These are phyloP conservation scores for Candida maesae DNA, from an alignment of 805 yeast species.

Conservation along the genomic window DNA sequence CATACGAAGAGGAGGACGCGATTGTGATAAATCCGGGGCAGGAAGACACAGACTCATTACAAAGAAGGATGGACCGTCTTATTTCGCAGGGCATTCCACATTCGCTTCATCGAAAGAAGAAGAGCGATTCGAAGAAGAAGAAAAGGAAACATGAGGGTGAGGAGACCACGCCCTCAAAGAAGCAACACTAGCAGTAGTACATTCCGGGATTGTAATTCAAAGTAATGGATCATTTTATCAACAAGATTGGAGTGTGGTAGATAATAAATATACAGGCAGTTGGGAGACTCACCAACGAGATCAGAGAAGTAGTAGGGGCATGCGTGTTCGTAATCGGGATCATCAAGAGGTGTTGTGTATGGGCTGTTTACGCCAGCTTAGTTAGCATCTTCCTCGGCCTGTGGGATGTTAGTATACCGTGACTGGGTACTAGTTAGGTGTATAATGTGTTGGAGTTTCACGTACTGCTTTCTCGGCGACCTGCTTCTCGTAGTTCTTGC, in stretches of 20 bases:
- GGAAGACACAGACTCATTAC: conserved; percentile 21
- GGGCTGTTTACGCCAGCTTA: too few relatives aligned
- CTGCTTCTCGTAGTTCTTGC: conserved; percentile 45
- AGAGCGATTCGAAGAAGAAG: conserved; percentile 23
- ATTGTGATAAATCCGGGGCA: conserved; percentile 35
- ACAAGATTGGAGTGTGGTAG: background rate
- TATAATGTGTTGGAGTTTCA: background rate
- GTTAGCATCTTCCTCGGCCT: background rate
- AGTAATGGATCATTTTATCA: too few relatives aligned
- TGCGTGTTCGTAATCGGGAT: background rate
- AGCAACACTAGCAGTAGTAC: conserved; percentile 3
- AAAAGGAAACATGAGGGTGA: conserved; percentile 9
- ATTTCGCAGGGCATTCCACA: conserved; percentile 31
- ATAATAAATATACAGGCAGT: background rate
- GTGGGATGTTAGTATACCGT: too few relatives aligned
- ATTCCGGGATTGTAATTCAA: too few relatives aligned
- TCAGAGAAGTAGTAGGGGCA: too few relatives aligned
- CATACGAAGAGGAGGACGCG: conserved; percentile 28
- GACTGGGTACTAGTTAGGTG: background rate
- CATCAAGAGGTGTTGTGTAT: background rate
- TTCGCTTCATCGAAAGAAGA: conserved; percentile 29
- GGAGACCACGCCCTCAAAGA: conserved; percentile 1
- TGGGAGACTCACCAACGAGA: background rate
- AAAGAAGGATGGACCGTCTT: conserved; percentile 26
- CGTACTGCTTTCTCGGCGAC: conserved; percentile 16